These are phyloP conservation scores for Dioscorea alata DNA, from an alignment of 106 monocot species.

Conservation along the genomic window DNA sequence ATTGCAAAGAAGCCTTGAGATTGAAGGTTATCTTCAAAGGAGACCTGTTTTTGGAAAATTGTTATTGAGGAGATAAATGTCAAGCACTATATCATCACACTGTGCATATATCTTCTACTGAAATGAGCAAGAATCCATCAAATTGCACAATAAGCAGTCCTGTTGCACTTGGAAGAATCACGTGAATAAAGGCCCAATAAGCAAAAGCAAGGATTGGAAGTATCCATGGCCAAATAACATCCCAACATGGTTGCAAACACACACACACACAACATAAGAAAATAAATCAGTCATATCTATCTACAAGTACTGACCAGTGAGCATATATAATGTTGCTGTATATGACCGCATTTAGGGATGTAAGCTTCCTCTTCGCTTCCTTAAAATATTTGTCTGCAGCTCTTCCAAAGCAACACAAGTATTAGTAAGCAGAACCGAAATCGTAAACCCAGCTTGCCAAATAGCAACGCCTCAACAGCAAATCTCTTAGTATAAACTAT, in stretches of 20 bases:
- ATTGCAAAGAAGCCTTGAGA: no score
- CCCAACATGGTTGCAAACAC: background rate
- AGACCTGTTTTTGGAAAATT: no score
- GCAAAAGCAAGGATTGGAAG: no score
- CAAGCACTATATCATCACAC: no score
- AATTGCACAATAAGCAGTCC: background rate
- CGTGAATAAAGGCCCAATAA: background rate
- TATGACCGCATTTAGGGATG: constrained; percentile 66
- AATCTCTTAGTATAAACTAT: no score
- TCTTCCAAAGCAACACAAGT: constrained; percentile 48
- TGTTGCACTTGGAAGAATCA: background rate
- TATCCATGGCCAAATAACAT: no score
- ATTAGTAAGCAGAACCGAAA: constrained; percentile 15
- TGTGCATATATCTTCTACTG: no score
- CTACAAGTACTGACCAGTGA: constrained; percentile 69
- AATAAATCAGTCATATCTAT: background rate
- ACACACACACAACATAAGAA: background rate
- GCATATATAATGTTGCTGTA: constrained; percentile 97
- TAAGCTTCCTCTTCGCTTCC: constrained; percentile 80
- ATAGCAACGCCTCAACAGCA: no score
- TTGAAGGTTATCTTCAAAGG: no score
- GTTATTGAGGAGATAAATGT: no score
- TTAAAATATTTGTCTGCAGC: constrained; percentile 83
- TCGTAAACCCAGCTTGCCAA: background rate
- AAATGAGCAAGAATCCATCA: no score